phyloP scores from a whole-genome alignment of 1,284 basidiomycete species.

The Moesziomyces aphidis region DNA sequence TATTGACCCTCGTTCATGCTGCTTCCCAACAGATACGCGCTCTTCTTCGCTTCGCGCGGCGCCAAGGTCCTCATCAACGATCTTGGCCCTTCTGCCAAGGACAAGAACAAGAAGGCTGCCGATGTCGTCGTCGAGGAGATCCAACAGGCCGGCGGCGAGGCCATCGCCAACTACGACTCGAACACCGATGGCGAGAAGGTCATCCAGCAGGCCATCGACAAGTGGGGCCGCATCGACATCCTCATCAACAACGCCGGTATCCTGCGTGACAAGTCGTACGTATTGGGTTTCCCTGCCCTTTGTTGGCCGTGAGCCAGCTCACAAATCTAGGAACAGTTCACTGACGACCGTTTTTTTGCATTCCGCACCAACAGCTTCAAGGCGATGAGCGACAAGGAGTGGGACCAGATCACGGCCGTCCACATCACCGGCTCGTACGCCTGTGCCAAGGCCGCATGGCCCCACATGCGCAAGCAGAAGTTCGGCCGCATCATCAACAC shows the following conservation, averaged over 20 bases:
- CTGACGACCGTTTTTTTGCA: conserved; percentile 1
- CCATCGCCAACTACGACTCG: conserved; percentile 81
- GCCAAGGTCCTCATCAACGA: conserved; percentile 77
- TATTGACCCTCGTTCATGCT: background rate
- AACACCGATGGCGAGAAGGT: conserved; percentile 89
- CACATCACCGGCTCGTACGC: conserved; percentile 95
- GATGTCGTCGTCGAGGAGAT: conserved; percentile 95
- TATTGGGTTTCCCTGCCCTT: background rate
- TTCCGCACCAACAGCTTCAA: conserved; percentile 62
- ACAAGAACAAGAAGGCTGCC: conserved; percentile 88
- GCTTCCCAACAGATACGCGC: conserved; percentile 78
- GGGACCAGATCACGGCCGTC: conserved; percentile 77
- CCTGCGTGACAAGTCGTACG: conserved; percentile 74
- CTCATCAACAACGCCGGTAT: conserved; percentile 95
- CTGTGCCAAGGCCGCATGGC: conserved; percentile 97
- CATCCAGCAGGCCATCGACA: conserved; percentile 86
- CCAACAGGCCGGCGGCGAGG: conserved; percentile 75
- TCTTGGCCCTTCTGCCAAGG: conserved; percentile 76
- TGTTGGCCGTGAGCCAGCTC: background rate
- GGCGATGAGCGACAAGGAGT: conserved; percentile 69
- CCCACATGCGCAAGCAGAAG: conserved; percentile 90
- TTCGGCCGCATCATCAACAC: conserved; percentile 66
- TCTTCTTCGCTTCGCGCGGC: conserved; percentile 88
- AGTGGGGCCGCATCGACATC: conserved; percentile 79
- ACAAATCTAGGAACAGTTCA: background rate